Percentiles rank a stretch among this genome's conserved stretches.
Conservation (phyloP, 2,329 filamentous ascomycete species). For the Penicillium brasilianum region DNA sequence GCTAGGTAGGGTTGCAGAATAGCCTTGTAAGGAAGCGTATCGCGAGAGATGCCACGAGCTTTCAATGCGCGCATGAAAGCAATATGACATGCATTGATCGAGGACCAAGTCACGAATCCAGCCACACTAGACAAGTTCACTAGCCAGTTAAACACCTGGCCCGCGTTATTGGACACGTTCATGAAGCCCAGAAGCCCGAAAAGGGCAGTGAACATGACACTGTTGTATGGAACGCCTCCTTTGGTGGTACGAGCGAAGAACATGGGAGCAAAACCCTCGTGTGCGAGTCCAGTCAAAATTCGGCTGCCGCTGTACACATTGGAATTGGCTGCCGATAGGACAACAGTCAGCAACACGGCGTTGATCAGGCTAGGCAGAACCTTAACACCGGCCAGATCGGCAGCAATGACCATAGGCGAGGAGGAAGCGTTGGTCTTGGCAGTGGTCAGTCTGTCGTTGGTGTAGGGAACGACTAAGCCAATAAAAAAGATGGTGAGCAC, state of each 20-base stretch:
- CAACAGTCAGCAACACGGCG: slow-evolving; percentile 46
- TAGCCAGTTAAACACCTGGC: slow-evolving; percentile 59
- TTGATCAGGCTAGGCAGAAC: slow-evolving; percentile 47
- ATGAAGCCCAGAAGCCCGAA: slow-evolving; percentile 72
- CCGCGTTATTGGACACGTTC: slow-evolving; percentile 66
- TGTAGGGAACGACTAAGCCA: slow-evolving; percentile 71
- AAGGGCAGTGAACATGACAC: slow-evolving; percentile 50
- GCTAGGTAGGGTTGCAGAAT: slow-evolving; percentile 67
- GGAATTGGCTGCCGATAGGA: slow-evolving; percentile 48
- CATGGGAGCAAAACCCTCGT: slow-evolving; percentile 49
- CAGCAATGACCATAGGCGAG: slow-evolving; percentile 50
- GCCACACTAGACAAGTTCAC: slow-evolving; percentile 42
- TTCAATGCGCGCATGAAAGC: slow-evolving; percentile 65
- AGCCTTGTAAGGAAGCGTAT: slow-evolving; percentile 64
- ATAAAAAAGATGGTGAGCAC: slow-evolving; percentile 62
- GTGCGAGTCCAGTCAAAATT: slow-evolving; percentile 68
- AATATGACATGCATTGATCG: slow-evolving; percentile 62
- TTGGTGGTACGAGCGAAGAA: slow-evolving; percentile 49
- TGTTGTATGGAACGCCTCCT: slow-evolving; percentile 49
- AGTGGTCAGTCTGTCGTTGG: slow-evolving; percentile 56
- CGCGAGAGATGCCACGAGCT: slow-evolving; percentile 61
- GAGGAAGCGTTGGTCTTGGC: slow-evolving; percentile 34
- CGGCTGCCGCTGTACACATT: slow-evolving; percentile 60
- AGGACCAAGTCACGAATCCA: slow-evolving; percentile 43
- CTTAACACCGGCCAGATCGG: slow-evolving; percentile 43